Evolutionary conservation across 495 filamentous ascomycete species (phyloP).

Genomic region (Podospora pseudopauciseta): DNA sequence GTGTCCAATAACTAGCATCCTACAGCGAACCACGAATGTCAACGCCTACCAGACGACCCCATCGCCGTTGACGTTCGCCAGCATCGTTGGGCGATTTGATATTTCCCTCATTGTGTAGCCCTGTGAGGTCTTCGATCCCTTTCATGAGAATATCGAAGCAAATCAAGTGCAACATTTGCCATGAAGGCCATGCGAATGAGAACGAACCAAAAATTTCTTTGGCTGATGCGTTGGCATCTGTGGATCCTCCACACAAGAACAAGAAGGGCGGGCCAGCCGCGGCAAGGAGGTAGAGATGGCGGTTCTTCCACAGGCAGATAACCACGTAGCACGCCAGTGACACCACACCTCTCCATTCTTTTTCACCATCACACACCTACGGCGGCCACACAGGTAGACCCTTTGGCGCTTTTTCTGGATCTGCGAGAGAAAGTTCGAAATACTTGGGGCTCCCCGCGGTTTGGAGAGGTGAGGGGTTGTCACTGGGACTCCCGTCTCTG

Average conservation of each 20-base stretch:
- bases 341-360: constrained; percentile 28
- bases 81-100: constrained; percentile 12
- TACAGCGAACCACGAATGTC: constrained; percentile 11
- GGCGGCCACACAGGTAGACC: constrained; percentile 19
- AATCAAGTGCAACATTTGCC: not conserved
- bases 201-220: constrained; percentile 10
- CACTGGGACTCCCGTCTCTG: not conserved
- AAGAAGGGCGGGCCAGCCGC: constrained; percentile 13
- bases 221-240: constrained; percentile 11
- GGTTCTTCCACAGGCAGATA: constrained; percentile 33
- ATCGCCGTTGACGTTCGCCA: not conserved
- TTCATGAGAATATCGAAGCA: constrained; percentile 5
- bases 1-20: constrained; percentile 6
- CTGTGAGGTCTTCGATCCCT: not conserved
- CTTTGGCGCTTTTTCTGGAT: constrained; percentile 2
- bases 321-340: constrained; percentile 43
- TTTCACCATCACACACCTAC: constrained; percentile 1
- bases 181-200: constrained; percentile 9
- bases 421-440: not conserved
- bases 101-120: constrained; percentile 15
- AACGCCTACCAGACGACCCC: constrained; percentile 18
- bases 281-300: constrained; percentile 23
- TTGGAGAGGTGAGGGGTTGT: not conserved
- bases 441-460: not conserved
- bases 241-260: not conserved